Conservation (phyloP, 169 alveolate genomes). For the Neospora caninum region DNA sequence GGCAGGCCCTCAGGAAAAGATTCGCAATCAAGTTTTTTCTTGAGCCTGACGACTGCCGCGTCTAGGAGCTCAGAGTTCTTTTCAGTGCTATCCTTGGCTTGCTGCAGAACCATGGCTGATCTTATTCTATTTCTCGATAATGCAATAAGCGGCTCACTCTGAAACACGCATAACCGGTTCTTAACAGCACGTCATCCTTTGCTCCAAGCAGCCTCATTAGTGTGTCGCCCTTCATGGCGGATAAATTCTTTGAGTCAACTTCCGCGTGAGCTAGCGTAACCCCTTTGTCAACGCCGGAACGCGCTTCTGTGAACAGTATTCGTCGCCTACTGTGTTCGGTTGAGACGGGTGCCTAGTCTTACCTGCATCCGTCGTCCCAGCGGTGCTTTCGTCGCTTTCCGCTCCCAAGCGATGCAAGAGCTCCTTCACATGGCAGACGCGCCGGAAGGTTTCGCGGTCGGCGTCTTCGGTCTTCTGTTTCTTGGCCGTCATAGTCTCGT, state of each 20-base stretch:
- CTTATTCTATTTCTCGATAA: background rate
- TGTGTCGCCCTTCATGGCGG: background rate
- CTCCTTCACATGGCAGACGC: constrained; percentile 5
- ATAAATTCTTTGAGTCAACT: background rate
- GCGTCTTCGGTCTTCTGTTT: background rate
- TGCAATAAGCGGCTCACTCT: background rate
- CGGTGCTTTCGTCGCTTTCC: background rate
- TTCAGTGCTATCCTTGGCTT: constrained; percentile 11
- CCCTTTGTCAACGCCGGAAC: background rate
- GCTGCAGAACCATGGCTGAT: background rate
- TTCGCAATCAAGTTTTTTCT: background rate
- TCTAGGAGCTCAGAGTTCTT: background rate
- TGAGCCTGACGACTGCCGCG: background rate
- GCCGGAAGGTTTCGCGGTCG: constrained; percentile 17
- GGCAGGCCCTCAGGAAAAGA: background rate
- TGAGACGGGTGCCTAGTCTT: background rate
- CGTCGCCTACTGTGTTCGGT: background rate
- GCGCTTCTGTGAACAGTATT: constrained; percentile 7
- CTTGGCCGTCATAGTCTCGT: constrained; percentile 11
- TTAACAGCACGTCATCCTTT: background rate
- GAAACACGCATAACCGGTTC: constrained; percentile 26
- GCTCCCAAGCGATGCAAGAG: background rate
- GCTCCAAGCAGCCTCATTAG: background rate
- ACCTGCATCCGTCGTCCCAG: constrained; percentile 23
- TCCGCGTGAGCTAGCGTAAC: background rate